Conservation (phyloP, 352 stramenopile species). For the Stramenopiles sp. region DNA sequence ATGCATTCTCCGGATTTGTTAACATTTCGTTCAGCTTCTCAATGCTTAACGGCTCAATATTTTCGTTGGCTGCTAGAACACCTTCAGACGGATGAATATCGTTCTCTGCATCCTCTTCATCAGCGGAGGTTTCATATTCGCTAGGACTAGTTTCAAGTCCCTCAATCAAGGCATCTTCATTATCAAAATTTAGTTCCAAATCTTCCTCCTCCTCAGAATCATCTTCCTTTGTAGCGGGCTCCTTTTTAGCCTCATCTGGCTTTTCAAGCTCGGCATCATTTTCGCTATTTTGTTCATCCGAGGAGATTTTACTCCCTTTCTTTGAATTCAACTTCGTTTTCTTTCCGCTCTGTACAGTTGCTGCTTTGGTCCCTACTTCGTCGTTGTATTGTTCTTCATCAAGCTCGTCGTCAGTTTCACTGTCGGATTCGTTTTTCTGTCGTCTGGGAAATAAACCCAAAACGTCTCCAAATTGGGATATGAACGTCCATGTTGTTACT, state of each 20-base stretch:
- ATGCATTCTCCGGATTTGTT: not conserved
- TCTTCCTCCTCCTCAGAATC: not conserved
- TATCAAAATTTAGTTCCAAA: too few relatives aligned
- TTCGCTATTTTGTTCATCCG: not conserved
- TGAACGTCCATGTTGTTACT: not conserved
- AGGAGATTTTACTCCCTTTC: not conserved
- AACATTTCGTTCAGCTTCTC: not conserved
- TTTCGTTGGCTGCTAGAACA: not conserved
- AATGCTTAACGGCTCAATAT: not conserved
- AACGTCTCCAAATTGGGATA: slow-evolving; percentile 1
- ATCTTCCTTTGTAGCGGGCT: not conserved
- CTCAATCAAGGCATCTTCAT: not conserved
- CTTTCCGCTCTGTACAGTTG: too few relatives aligned
- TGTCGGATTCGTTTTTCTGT: not conserved
- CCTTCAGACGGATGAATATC: not conserved
- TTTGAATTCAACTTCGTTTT: not conserved
- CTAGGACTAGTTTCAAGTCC: not conserved
- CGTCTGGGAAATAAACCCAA: not conserved
- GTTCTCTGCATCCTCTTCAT: not conserved
- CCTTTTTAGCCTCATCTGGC: not conserved
- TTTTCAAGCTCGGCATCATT: not conserved
- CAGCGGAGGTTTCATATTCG: not conserved
- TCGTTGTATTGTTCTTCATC: not conserved
- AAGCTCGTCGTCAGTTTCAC: not conserved
- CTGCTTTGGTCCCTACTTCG: not conserved